Base-by-base conservation (phyloP, 208 protist genomes). In the Crithidia expoeki region DNA sequence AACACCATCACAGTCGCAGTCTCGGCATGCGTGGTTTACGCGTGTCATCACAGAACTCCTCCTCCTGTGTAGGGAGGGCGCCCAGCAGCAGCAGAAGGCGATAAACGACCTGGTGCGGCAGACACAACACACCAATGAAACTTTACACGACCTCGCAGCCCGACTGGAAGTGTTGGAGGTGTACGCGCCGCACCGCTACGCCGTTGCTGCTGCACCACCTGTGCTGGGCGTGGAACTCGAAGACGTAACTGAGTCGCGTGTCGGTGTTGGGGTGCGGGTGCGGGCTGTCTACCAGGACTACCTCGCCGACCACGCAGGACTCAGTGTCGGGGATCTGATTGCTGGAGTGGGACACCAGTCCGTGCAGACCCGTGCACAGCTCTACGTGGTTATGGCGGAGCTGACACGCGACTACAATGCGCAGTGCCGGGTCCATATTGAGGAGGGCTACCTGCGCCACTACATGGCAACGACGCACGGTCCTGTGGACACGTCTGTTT, bases 141-240 rank as follows among this genome's bases (percentile, higher is more conserved):
- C 61, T 40, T 52, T 85, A 11, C 60, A 56, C 34, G 72, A 68
- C 30, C 12, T 81, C 5, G n/a, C n/a, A 1, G 75, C 74, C 27
- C 81, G 86, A 7, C 40, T 93, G 19, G 82, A 88, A 16, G 80
- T 79, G 32, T 47, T 92, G 42, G 86, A 92, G 51, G 81, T 89
- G 60, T 92, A 89, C 74, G 76, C 83, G 17, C 84, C 84, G 16
- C 87, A 93, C 59, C 66, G 68, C 32, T 80, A 74, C 55, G 69
- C 80, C 19, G 66, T 89, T 32, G 69, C 84, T 9, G 68, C 83
- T 1, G 73, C 74, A 1, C 86, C 86, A 27, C 86, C 86, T 1
- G 53, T 89, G 10, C 66, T 92, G 3, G 87, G 84, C 2, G 64
- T 90, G 25, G 87, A 93, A 46, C 68, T 93, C 47, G 71, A 79